phyloP scores from a whole-genome alignment of 2,329 filamentous ascomycete species.

The Claviceps fusiformis region DNA sequence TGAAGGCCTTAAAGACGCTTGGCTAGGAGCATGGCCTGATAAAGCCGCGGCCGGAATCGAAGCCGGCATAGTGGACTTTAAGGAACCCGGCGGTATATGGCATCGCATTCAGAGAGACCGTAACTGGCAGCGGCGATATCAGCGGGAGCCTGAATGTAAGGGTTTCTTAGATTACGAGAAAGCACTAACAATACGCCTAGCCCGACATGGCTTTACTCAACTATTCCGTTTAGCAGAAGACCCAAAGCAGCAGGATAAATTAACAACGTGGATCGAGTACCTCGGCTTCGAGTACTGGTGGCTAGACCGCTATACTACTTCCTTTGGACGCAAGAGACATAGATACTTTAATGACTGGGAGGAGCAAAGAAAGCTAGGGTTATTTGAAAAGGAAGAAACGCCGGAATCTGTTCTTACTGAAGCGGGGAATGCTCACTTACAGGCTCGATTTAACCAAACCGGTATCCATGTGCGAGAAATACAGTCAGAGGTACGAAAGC shows the following conservation, averaged over 20 bases:
- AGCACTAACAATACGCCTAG: slow-evolving; percentile 13
- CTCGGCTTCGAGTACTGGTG: slow-evolving; percentile 17
- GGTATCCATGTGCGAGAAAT: no score
- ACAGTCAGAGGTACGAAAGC: no score
- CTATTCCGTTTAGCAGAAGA: slow-evolving; percentile 17
- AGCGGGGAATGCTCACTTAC: no score
- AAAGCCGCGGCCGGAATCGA: no score
- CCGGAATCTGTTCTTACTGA: no score
- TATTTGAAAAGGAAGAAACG: no score
- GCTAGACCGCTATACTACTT: slow-evolving; percentile 10
- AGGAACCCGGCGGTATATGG: slow-evolving; percentile 1
- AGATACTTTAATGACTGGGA: no score
- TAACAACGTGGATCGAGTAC: slow-evolving; percentile 27
- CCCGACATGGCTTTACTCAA: slow-evolving; percentile 15
- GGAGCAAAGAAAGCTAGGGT: no score
- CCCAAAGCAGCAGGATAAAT: slow-evolving; percentile 16
- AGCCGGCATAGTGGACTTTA: no score
- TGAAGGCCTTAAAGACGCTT: slow-evolving; percentile 3
- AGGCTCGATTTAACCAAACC: no score
- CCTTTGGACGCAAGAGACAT: slow-evolving; percentile 4
- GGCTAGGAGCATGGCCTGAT: no score
- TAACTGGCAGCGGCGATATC: slow-evolving; percentile 2
- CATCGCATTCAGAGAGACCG: slow-evolving; percentile 1
- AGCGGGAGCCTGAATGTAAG: slow-evolving; percentile 8
- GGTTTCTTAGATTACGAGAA: slow-evolving; percentile 13